phyloP scores from a whole-genome alignment of 1,139 yeast species.

The Geotrichum histeridarum region DNA sequence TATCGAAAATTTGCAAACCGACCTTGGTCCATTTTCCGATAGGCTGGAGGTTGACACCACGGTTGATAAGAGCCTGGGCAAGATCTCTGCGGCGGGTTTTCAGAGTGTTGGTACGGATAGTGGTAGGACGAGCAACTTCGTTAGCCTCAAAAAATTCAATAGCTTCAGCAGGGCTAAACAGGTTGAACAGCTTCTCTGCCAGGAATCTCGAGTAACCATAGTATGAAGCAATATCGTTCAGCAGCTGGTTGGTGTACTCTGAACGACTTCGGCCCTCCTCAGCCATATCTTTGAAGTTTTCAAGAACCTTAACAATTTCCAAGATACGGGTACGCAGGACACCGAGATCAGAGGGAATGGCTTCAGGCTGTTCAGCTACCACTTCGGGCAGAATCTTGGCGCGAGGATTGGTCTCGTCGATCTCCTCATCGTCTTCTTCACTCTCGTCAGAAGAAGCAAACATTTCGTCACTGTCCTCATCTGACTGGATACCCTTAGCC shows the following conservation, averaged over 20 bases:
- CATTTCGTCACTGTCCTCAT: slow-evolving; percentile 26
- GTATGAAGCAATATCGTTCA: slow-evolving; percentile 63
- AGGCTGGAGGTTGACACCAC: slow-evolving; percentile 96
- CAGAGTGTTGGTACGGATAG: slow-evolving; percentile 93
- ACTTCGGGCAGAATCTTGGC: slow-evolving; percentile 44
- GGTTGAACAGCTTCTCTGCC: slow-evolving; percentile 86
- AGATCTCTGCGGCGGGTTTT: slow-evolving; percentile 92
- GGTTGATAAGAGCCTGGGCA: slow-evolving; percentile 89
- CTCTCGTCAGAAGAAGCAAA: slow-evolving; percentile 25
- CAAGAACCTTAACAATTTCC: slow-evolving; percentile 92
- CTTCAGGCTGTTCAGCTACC: slow-evolving; percentile 56
- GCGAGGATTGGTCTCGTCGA: slow-evolving; percentile 29
- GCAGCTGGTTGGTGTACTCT: slow-evolving; percentile 20
- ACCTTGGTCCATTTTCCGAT: slow-evolving; percentile 98
- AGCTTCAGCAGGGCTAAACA: slow-evolving; percentile 93
- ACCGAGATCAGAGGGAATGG: slow-evolving; percentile 64
- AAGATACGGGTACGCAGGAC: slow-evolving; percentile 88
- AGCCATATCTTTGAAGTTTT: slow-evolving; percentile 76
- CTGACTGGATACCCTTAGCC: slow-evolving; percentile 50
- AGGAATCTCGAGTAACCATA: slow-evolving; percentile 94
- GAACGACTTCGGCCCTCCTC: slow-evolving; percentile 50
- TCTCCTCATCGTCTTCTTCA: slow-evolving; percentile 30
- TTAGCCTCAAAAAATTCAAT: slow-evolving; percentile 97
- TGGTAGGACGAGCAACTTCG: slow-evolving; percentile 92
- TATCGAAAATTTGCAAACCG: slow-evolving; percentile 92